Evolutionary conservation across 768 basidiomycete genomes (phyloP), one percentile per base, ranked within the genome.

Genomic region (Mycena maculata): DNA sequence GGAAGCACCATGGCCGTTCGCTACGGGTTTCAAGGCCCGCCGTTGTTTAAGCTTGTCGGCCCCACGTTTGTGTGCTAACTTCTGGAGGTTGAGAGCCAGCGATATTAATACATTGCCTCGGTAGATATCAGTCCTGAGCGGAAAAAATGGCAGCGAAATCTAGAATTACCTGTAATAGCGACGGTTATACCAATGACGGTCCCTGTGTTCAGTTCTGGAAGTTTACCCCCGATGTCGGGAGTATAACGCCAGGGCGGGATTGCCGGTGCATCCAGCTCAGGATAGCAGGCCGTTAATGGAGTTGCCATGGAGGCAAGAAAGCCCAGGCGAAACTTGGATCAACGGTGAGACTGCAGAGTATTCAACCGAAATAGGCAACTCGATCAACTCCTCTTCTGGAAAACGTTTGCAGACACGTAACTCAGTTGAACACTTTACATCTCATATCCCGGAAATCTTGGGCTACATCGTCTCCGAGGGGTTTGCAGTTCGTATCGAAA

Each of bases 1-100:
- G 15, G 63, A 39, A 18, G 56, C 22, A 16, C n/a, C n/a, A n/a
- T n/a, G n/a, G n/a, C 59, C 67, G 42, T 63, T 73, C 33, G 48
- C 16, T 1, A 59, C 12, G 20, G 67, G 39, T 30, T 39, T 41
- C n/a, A n/a, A n/a, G n/a, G 57, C 57, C 15, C 49, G 47, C 11
- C 55, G 58, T 1, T 44, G 60, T 33, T 42, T 28, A 10, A 63
- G 58, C 77, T 75, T 76, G 67, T 75, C 76, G 30, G 74, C 80
- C 33, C 92, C 82, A 30, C 91, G 85, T 70, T 86, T 85, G 80
- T 97, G 96, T 2, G 95, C 95, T 20, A 97, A 86, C 76, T 98
- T 98, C 79, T 99, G 96, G 36, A 93, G 81, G 79, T 98, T 98
- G 68, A 99, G 85, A 18, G 95, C 96, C 25, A 96, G 85, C 12